Evolutionary conservation across 2,329 filamentous ascomycete species (phyloP).

Genomic region (Colletotrichum sp.): DNA sequence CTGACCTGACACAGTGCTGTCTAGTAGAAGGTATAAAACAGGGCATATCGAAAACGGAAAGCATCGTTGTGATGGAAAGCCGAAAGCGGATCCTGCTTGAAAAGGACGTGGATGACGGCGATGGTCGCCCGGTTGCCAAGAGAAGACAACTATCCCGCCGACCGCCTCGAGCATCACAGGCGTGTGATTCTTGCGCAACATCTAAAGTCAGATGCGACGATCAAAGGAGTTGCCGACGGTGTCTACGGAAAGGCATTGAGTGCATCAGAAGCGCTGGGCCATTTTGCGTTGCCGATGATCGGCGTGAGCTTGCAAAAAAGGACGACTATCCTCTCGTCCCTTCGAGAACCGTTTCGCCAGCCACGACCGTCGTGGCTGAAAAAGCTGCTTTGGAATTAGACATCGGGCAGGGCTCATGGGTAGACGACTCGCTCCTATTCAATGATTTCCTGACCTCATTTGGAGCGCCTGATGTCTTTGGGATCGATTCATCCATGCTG

Average conservation of each 20-base stretch:
- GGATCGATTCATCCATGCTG: neutral
- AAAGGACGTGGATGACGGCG: fast-evolving
- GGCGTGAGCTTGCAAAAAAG: too few species aligned
- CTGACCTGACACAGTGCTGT: too few species aligned
- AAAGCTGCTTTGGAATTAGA: neutral
- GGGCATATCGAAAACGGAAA: too few species aligned
- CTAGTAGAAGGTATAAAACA: too few species aligned
- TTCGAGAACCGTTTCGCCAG: neutral
- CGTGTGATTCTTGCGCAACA: neutral
- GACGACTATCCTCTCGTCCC: too few species aligned
- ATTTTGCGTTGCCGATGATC: neutral
- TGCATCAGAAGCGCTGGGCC: neutral
- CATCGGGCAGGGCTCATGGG: neutral
- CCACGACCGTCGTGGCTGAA: neutral
- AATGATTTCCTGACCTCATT: neutral
- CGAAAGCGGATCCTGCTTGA: neutral
- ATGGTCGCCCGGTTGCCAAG: neutral
- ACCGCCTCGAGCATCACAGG: neutral
- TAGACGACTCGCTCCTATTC: fast-evolving
- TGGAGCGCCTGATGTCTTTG: neutral
- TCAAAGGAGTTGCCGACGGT: neutral
- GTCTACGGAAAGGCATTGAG: neutral
- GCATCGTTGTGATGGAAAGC: too few species aligned
- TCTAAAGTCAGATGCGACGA: neutral
- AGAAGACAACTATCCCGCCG: neutral